phyloP scores from a whole-genome alignment of 495 filamentous ascomycete species.

The Sphaerosporella brunnea region DNA sequence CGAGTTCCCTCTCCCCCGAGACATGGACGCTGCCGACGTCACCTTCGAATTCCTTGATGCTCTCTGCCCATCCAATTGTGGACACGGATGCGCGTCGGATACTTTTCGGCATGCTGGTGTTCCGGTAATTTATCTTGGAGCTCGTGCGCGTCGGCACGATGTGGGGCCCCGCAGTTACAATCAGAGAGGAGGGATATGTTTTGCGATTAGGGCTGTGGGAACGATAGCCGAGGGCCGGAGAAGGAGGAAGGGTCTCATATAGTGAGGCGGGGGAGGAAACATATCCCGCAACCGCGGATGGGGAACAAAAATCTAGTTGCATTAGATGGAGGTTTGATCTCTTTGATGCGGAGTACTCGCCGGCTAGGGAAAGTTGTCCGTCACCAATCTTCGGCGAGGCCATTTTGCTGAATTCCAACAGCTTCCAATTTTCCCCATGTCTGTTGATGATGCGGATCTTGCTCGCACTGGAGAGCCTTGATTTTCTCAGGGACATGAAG shows the following conservation, averaged over 20 bases:
- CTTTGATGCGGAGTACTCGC: background rate
- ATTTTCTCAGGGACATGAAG: background rate
- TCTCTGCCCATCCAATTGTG: slow-evolving; percentile 1
- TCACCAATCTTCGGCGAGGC: background rate
- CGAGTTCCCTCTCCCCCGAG: background rate
- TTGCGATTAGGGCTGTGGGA: too few relatives aligned
- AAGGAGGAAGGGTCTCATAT: background rate
- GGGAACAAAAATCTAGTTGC: background rate
- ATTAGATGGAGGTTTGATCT: too few relatives aligned
- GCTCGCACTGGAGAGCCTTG: background rate
- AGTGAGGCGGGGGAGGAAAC: background rate
- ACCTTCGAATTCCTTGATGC: slow-evolving; percentile 1
- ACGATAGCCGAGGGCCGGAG: too few relatives aligned
- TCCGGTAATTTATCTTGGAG: background rate
- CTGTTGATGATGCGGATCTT: background rate
- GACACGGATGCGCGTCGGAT: background rate
- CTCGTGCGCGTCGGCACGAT: background rate
- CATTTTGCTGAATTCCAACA: slow-evolving; percentile 2
- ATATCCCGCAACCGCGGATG: background rate
- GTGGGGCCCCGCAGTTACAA: background rate
- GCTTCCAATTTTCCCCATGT: slow-evolving; percentile 1
- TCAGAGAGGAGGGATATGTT: background rate
- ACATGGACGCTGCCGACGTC: background rate
- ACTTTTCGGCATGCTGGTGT: background rate
- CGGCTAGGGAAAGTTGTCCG: background rate